phyloP scores from a whole-genome alignment of 306 rosid genomes.

The Lathyrus oleraceus region DNA sequence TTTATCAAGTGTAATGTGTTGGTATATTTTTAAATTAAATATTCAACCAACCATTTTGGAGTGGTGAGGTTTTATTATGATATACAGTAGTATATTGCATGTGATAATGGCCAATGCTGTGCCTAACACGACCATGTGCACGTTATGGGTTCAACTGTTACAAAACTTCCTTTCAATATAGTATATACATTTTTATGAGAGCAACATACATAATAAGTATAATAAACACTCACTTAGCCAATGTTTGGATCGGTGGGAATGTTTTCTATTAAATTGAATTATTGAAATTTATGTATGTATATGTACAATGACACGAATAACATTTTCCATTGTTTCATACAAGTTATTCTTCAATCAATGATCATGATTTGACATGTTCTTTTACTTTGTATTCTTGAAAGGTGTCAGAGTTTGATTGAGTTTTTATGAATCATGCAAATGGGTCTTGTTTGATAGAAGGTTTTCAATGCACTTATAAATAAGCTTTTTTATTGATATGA shows the following conservation, averaged over 20 bases:
- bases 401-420: background rate
- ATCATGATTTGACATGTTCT: background rate
- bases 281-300: background rate
- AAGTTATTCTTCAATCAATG: background rate
- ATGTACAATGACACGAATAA: background rate
- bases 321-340: background rate
- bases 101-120: background rate
- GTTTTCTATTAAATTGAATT: no score
- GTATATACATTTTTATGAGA: background rate
- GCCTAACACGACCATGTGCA: slow-evolving; percentile 9
- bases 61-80: background rate
- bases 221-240: no score
- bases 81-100: background rate
- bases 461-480: background rate
- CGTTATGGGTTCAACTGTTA: background rate
- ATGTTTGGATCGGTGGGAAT: no score
- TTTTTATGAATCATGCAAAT: background rate
- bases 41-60: background rate
- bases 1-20: slow-evolving; percentile 1
- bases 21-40: background rate
- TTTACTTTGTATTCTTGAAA: background rate
- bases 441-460: background rate
- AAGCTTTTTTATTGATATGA: background rate
- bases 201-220: no score
- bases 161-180: background rate